Conservation (phyloP, 768 basidiomycete species). For the Calvatia gigantea region DNA sequence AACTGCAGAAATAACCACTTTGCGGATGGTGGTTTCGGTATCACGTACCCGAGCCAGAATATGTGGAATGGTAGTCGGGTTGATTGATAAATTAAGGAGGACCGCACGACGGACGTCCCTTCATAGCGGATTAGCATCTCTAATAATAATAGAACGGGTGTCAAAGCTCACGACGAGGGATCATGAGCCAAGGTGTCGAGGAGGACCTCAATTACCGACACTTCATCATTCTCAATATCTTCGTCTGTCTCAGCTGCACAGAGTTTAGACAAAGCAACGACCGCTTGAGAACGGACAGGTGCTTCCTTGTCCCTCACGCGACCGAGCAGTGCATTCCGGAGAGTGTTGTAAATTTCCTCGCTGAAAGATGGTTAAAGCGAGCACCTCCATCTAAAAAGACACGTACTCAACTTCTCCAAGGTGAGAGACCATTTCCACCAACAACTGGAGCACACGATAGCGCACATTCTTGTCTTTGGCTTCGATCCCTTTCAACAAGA, state of each 20-base stretch:
- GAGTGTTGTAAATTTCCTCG: constrained; percentile 64
- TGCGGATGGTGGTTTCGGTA: constrained; percentile 70
- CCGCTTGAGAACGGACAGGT: constrained; percentile 73
- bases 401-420: constrained; percentile 86
- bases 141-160: background rate
- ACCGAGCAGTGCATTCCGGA: constrained; percentile 64
- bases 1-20: constrained; percentile 62
- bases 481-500: constrained; percentile 71
- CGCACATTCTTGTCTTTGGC: constrained; percentile 88
- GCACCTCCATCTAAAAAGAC: background rate
- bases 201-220: constrained; percentile 53
- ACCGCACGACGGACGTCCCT: constrained; percentile 88
- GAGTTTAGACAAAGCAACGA: constrained; percentile 75
- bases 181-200: constrained; percentile 69
- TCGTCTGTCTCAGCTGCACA: constrained; percentile 63
- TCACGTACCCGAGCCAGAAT: constrained; percentile 81
- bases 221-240: constrained; percentile 49
- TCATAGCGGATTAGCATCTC: background rate
- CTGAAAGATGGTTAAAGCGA: constrained; percentile 34
- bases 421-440: constrained; percentile 75
- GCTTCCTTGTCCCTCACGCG: constrained; percentile 79
- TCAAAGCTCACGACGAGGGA: constrained; percentile 65
- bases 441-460: constrained; percentile 73
- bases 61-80: constrained; percentile 49
- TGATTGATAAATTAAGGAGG: constrained; percentile 66